A percentile compares a stretch with the other conserved stretches of the same genome.
Conservation (phyloP, 2,329 filamentous ascomycete species). For the Venturia oleaginea region DNA sequence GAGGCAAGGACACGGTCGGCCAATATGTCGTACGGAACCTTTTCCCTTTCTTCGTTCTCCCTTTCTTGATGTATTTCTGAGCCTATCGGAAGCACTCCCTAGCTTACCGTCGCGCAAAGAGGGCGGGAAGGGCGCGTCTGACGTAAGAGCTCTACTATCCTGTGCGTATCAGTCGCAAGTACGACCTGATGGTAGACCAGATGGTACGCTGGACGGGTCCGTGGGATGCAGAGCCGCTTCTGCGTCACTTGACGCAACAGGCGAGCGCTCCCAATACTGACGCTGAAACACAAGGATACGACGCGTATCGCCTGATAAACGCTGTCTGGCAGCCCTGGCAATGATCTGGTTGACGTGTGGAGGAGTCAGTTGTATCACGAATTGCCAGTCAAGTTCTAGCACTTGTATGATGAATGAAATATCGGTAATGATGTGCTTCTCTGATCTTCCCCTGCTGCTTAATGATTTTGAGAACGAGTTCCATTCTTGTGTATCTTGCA, state of each 20-base stretch:
- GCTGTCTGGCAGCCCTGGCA: no score
- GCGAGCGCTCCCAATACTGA: neutral
- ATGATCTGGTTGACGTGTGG: no score
- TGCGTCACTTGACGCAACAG: constrained; percentile 1
- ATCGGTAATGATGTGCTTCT: no score
- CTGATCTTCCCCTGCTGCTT: no score
- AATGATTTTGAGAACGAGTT: no score
- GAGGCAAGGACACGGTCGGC: neutral
- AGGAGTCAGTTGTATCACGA: no score
- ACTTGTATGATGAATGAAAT: no score
- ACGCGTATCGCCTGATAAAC: neutral
- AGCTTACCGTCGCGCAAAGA: neutral
- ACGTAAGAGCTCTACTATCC: neutral
- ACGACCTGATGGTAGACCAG: neutral
- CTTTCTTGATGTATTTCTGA: neutral
- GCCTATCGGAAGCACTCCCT: neutral
- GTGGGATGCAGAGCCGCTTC: neutral
- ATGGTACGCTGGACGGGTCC: neutral
- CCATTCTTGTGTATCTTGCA: no score
- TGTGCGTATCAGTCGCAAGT: neutral
- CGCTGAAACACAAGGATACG: neutral
- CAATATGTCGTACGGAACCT: neutral
- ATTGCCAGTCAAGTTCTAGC: no score
- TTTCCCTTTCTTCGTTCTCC: neutral
- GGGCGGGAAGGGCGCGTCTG: neutral